Evolutionary conservation across 176 grass and related monocot species (phyloP), one percentile per base, ranked within the genome.

Genomic region (Dendrocalamus sinicus): DNA sequence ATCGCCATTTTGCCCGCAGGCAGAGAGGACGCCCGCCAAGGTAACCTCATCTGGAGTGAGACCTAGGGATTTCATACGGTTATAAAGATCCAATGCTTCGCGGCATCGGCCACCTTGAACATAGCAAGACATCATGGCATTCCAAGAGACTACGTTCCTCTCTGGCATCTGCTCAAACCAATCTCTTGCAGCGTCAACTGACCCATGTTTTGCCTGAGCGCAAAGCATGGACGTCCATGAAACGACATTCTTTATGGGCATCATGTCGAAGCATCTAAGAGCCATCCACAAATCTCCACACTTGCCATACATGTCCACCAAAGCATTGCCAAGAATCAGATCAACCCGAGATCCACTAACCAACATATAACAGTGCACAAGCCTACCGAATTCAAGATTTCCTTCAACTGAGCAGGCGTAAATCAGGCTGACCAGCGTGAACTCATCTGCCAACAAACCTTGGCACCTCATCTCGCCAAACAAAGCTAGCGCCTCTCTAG

Each of bases 51-150:
- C 90, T 57, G 79, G 90, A 70, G 50, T 58, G 41, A 80, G n/a
- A 72, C 83, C 68, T 40, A 67, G 41, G 13, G 60, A 78, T 61
- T 64, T 84, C 90, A 89, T 89, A 23, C 0, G 43, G 9, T 82
- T 26, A 69, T 83, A 89, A 89, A 92, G 83, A 86, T 62, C 59
- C 79, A 92, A 64, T 6, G 83, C 74, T 70, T 92, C 90, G 57
- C 15, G 51, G 23, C 0, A 89, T 26, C 12, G 40, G 2, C 83
- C 83, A 83, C 20, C 10, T 3, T 89, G 86, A 35, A 89, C 78
- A 76, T 86, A 86, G 79, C 83, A 89, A 89, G 73, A 86, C 57
- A 92, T 89, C 83, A 92, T 89, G 75, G 79, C 83, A 55, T 86
- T 92, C 90, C 86, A 92, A 23, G 86, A 92, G 67, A 89, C 48